Conservation (phyloP, 2,329 filamentous ascomycete species). For the Colletotrichum simmondsii region DNA sequence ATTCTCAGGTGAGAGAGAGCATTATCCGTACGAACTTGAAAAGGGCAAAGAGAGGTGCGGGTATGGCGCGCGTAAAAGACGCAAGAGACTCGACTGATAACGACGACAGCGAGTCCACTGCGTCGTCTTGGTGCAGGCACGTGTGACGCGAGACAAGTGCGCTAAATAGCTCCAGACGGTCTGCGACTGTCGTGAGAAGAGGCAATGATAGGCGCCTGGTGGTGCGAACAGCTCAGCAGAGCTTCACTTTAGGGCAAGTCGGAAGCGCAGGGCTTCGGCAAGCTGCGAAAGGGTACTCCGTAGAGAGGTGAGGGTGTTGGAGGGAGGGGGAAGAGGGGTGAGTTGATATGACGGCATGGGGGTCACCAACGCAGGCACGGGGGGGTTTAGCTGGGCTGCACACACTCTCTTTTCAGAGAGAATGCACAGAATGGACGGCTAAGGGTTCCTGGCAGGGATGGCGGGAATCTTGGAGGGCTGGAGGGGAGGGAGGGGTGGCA, state of each 20-base stretch:
- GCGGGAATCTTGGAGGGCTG: background rate
- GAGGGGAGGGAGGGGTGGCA: background rate
- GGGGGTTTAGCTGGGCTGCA: background rate
- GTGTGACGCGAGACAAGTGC: background rate
- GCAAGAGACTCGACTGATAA: slow-evolving; percentile 1
- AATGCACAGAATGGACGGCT: slow-evolving; percentile 1
- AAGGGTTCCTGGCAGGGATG: slow-evolving; percentile 13
- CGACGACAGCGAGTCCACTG: background rate
- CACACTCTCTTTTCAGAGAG: background rate
- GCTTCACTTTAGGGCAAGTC: slow-evolving; percentile 1
- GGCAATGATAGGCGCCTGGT: slow-evolving; percentile 25
- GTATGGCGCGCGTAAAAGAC: background rate
- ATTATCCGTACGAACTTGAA: too few species aligned
- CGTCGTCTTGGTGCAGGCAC: slow-evolving; percentile 19
- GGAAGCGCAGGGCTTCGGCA: background rate
- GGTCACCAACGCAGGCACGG: slow-evolving; percentile 8
- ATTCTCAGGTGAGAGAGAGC: background rate
- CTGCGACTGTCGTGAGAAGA: slow-evolving; percentile 8
- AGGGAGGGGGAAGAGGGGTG: background rate
- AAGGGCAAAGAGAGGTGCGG: background rate
- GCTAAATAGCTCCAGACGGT: slow-evolving; percentile 7
- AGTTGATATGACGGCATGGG: slow-evolving; percentile 24
- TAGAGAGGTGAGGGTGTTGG: background rate
- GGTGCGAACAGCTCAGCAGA: slow-evolving; percentile 25
- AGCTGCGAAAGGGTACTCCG: too few species aligned